Percentiles rank a stretch among this genome's conserved stretches.
Evolutionary conservation across 768 basidiomycete species (phyloP).

Genomic region (Mycena galopus): DNA sequence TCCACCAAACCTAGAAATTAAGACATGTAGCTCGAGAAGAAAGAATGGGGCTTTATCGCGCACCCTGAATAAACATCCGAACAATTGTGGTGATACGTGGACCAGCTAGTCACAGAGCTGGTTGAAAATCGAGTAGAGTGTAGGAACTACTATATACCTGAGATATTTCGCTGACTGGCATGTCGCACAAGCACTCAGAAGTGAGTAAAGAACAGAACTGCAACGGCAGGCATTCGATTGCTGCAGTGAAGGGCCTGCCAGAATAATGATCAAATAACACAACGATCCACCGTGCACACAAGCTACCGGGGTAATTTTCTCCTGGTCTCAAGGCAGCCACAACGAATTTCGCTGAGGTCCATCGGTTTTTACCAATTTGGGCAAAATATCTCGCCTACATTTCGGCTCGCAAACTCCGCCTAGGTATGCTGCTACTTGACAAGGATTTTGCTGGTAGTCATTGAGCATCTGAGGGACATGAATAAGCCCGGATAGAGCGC

Average conservation of each 20-base stretch:
- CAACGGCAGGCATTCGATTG: constrained; percentile 45
- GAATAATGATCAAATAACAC: neutral
- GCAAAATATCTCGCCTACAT: neutral
- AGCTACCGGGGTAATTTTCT: constrained; percentile 12
- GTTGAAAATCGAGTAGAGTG: neutral
- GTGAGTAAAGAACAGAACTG: constrained; percentile 49
- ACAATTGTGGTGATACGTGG: constrained; percentile 1
- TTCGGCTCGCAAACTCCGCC: constrained; percentile 3
- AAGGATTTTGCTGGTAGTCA: constrained; percentile 38
- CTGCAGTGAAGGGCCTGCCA: neutral
- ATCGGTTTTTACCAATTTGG: neutral
- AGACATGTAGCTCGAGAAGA: neutral
- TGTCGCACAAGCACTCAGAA: constrained; percentile 47
- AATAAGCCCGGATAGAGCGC: neutral
- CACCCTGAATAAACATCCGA: neutral
- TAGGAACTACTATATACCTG: neutral
- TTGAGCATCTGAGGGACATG: constrained; percentile 33
- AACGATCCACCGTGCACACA: neutral
- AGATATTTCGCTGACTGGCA: constrained; percentile 41
- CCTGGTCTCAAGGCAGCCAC: constrained; percentile 22
- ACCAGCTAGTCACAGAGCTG: neutral
- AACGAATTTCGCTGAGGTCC: neutral
- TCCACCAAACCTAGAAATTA: neutral
- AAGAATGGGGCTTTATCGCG: neutral
- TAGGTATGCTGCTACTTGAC: constrained; percentile 36